phyloP scores from a whole-genome alignment of 495 filamentous ascomycete species.

The Friedmanniomyces simplex region DNA sequence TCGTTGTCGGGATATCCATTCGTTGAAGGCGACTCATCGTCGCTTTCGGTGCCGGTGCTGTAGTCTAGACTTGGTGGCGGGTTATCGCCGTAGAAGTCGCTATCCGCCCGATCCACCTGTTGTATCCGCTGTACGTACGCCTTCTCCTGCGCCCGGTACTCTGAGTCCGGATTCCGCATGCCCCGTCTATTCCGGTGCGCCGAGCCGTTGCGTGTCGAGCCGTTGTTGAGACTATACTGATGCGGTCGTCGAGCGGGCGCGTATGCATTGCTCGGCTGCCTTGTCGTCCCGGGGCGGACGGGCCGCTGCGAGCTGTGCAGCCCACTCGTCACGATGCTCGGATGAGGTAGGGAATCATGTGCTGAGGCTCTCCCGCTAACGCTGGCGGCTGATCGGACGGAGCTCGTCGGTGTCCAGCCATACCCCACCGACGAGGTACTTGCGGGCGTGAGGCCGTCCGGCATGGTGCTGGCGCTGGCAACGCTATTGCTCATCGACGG shows the following conservation, averaged over 20 bases:
- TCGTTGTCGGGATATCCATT: constrained; percentile 74
- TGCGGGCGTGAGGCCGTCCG: neutral
- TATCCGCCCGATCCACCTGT: constrained; percentile 50
- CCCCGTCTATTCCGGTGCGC: constrained; percentile 33
- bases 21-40: constrained; percentile 78
- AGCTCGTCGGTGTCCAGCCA: neutral
- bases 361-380: neutral
- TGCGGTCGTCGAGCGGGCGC: constrained; percentile 63
- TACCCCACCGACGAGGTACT: neutral
- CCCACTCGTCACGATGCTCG: constrained; percentile 12
- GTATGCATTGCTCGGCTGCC: constrained; percentile 56
- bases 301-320: constrained; percentile 11
- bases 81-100: constrained; percentile 62
- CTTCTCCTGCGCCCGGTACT: constrained; percentile 71
- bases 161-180: constrained; percentile 61
- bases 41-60: constrained; percentile 73
- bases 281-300: neutral
- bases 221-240: constrained; percentile 36
- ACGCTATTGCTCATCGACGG: neutral
- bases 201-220: constrained; percentile 44
- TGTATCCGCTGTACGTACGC: constrained; percentile 69
- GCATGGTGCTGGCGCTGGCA: neutral
- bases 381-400: neutral
- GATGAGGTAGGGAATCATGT: neutral
- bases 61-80: constrained; percentile 53